Evolutionary conservation across 495 filamentous ascomycete genomes (phyloP).

Genomic region (Daldinia vernicosa): DNA sequence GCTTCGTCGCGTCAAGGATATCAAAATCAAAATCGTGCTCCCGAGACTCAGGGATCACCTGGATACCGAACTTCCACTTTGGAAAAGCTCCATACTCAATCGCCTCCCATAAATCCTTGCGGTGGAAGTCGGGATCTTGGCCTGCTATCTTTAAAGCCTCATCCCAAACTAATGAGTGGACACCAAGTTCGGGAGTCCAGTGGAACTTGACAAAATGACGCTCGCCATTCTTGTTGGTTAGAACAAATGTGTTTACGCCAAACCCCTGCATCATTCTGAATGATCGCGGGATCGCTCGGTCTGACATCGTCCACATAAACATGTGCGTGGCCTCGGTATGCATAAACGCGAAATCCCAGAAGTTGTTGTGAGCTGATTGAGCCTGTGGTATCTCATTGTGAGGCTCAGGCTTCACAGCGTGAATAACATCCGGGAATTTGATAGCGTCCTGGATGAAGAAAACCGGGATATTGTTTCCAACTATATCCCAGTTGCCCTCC

Average conservation of each 20-base stretch:
- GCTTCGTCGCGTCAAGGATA: slow-evolving; percentile 89
- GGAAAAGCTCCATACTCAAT: slow-evolving; percentile 77
- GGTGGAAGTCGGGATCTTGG: slow-evolving; percentile 88
- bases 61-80: slow-evolving; percentile 86
- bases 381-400: slow-evolving; percentile 73
- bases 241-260: slow-evolving; percentile 83
- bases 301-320: slow-evolving; percentile 84
- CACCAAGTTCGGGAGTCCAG: slow-evolving; percentile 79
- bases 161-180: slow-evolving; percentile 88
- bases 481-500: slow-evolving; percentile 69
- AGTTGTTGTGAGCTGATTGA: slow-evolving; percentile 71
- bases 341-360: slow-evolving; percentile 69
- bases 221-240: slow-evolving; percentile 75
- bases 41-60: slow-evolving; percentile 74
- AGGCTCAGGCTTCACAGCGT: slow-evolving; percentile 84
- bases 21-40: slow-evolving; percentile 89
- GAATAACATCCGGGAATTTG: slow-evolving; percentile 79
- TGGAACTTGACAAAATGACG: slow-evolving; percentile 85
- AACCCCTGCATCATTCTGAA: slow-evolving; percentile 94
- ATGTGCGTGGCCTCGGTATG: slow-evolving; percentile 84
- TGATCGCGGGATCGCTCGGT: slow-evolving; percentile 80
- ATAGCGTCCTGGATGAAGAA: slow-evolving; percentile 79
- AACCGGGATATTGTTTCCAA: slow-evolving; percentile 72
- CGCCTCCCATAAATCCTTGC: slow-evolving; percentile 83
- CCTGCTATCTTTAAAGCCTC: slow-evolving; percentile 84